A percentile compares a stretch with the other conserved stretches of the same genome.
Conservation (phyloP, 345 rosid genomes). For the Dipteronia sinensis region DNA sequence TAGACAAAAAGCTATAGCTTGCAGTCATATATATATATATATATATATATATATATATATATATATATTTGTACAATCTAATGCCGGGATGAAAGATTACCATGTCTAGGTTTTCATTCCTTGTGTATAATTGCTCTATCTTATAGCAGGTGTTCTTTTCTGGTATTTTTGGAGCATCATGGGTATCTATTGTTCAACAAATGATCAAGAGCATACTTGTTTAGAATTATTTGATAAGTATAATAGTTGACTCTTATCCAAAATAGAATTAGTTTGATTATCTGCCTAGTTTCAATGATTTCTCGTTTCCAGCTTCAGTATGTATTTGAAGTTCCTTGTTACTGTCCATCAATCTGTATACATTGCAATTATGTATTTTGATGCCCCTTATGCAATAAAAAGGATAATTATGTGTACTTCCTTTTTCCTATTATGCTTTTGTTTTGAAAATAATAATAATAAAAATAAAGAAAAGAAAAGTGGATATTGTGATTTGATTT, state of each 20-base stretch:
- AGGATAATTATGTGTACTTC: neutral
- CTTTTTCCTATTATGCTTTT: too few relatives aligned
- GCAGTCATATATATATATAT: neutral
- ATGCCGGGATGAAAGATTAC: neutral
- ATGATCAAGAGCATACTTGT: neutral
- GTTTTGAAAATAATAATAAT: too few relatives aligned
- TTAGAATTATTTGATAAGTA: neutral
- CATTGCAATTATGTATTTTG: neutral
- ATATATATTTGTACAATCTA: neutral
- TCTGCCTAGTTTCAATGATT: neutral
- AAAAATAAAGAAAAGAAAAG: neutral
- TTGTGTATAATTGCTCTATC: neutral
- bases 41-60: too few relatives aligned
- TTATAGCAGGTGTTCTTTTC: neutral
- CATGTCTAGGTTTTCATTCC: neutral
- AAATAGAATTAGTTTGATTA: too few relatives aligned
- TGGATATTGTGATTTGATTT: neutral
- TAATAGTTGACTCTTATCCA: neutral
- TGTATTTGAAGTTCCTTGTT: neutral
- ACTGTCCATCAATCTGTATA: too few relatives aligned
- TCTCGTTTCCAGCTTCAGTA: neutral
- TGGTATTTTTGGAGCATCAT: neutral
- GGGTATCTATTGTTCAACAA: neutral
- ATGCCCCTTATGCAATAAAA: neutral
- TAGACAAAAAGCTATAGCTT: neutral